These are phyloP conservation scores for Sugiyamaella castrensis DNA, from an alignment of 1,139 yeast species.

Conservation along the genomic window DNA sequence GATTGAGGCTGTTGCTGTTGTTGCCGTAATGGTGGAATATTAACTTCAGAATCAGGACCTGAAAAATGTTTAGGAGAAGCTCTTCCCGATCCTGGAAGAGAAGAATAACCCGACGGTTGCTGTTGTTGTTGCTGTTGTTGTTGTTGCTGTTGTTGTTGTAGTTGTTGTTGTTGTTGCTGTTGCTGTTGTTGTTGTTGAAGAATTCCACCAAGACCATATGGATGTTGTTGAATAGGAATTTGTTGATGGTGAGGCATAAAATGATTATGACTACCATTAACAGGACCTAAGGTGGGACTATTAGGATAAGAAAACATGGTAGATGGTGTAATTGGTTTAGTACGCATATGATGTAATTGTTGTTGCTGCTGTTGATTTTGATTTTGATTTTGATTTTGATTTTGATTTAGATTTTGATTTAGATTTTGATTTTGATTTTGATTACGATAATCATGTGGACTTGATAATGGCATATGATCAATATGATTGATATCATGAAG, in stretches of 20 bases:
- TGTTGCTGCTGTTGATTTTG: conserved; percentile 14
- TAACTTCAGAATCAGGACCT: background rate
- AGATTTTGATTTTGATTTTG: conserved; percentile 2
- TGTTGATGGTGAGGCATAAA: conserved; percentile 7
- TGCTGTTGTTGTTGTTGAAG: conserved; percentile 13
- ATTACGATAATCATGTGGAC: conserved; percentile 13
- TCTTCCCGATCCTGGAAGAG: conserved; percentile 10
- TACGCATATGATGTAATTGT: background rate
- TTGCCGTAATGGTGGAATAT: background rate
- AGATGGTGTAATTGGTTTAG: conserved; percentile 17
- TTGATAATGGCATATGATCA: conserved; percentile 22
- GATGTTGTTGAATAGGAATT: conserved; percentile 10
- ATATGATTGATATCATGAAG: conserved; percentile 21
- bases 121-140: background rate
- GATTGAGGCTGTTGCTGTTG: background rate
- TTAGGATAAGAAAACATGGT: conserved; percentile 22
- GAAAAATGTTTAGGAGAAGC: conserved; percentile 8
- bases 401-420: conserved; percentile 18
- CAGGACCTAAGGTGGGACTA: conserved; percentile 23
- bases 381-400: background rate
- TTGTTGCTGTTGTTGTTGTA: conserved; percentile 8
- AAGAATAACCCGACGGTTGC: conserved; percentile 8
- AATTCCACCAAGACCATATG: conserved; percentile 2
- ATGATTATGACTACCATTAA: conserved; percentile 8
- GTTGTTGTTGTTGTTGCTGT: conserved; percentile 13